Evolutionary conservation across 2,329 filamentous ascomycete genomes (phyloP).

Genomic region (Monosporascus ibericus): DNA sequence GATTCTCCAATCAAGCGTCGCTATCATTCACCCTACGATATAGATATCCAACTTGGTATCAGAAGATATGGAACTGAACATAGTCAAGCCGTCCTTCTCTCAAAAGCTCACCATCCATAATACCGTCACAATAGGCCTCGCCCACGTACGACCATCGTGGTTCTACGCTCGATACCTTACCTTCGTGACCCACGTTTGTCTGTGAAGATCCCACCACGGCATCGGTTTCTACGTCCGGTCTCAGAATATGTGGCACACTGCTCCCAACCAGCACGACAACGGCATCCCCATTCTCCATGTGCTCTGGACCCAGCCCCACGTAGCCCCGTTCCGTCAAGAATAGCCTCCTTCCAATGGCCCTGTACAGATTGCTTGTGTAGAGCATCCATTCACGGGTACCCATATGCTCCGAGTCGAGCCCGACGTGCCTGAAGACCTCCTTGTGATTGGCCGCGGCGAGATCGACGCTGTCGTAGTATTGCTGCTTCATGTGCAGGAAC

Average conservation of each 20-base stretch:
- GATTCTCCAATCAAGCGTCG: no score
- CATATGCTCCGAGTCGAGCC: constrained; percentile 1
- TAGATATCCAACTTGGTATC: neutral
- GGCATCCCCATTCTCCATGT: constrained; percentile 17
- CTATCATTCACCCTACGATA: no score
- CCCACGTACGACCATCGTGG: constrained; percentile 22
- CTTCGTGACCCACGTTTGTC: no score
- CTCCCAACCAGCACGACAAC: constrained; percentile 23
- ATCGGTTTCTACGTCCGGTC: neutral
- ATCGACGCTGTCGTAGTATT: neutral
- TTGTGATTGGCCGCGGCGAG: neutral
- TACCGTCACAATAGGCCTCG: constrained; percentile 27
- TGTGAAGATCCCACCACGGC: neutral
- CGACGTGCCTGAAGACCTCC: neutral
- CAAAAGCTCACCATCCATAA: constrained; percentile 27
- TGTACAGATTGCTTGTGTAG: constrained; percentile 8
- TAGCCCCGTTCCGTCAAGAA: constrained; percentile 23
- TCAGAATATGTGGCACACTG: constrained; percentile 23
- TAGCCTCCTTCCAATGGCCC: constrained; percentile 10
- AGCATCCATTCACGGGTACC: constrained; percentile 2
- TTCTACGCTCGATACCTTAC: neutral
- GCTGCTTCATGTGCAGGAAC: neutral
- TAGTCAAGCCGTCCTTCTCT: neutral
- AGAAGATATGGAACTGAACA: neutral
- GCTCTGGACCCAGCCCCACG: constrained; percentile 22